Base-by-base conservation (phyloP, 768 basidiomycete genomes). In the Leucocoprinus birnbaumii region DNA sequence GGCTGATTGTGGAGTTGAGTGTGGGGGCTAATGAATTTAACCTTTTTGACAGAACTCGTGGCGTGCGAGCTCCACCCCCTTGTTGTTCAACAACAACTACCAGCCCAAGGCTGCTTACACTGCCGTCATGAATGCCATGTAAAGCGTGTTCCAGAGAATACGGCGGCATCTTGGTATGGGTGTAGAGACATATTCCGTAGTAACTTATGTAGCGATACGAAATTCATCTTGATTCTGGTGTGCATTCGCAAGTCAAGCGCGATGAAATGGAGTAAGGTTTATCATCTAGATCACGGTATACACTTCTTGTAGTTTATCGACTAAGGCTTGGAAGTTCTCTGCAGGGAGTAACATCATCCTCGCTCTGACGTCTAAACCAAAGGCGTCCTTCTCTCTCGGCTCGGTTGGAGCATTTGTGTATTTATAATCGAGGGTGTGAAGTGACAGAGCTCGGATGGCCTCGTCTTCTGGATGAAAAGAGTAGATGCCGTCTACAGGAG, bases 381-480 rank as follows among this genome's bases (percentile, higher is more conserved):
- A 87, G 1, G 84, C 71, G 13, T 91, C 88, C 44, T 72, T 73
- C 26, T 84, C 80, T 26, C 88, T 76, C 13, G 60, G 62, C 55
- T 71, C 68, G 54, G 68, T 64, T 2, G 82, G 75, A 27, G 80
- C 71, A 3, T 79, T 71, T 45, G 80, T 76, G 62, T 85, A 84
- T 2, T 73, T 58, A 60, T 74, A 77, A 26, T 85, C 80, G 48
- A 84, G 62, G 1, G 77, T 67, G 54, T 83, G 74, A 1, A 73
- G 62, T 1, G 86, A 79, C 51, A 77, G 67, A 83, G 83, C 70
- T 53, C 80, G 77, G 49, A 94, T 83, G 40, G 75, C 74, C 40
- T 86, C 85, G 67, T 97, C 94, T 66, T 97, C 95, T 0, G 89
- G 86, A 64, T 97, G 94, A 72, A 91, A 96, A 2, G 83, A 72